These are phyloP conservation scores for Pythium dissimile DNA, from an alignment of 352 stramenopile genomes.

Conservation along the genomic window DNA sequence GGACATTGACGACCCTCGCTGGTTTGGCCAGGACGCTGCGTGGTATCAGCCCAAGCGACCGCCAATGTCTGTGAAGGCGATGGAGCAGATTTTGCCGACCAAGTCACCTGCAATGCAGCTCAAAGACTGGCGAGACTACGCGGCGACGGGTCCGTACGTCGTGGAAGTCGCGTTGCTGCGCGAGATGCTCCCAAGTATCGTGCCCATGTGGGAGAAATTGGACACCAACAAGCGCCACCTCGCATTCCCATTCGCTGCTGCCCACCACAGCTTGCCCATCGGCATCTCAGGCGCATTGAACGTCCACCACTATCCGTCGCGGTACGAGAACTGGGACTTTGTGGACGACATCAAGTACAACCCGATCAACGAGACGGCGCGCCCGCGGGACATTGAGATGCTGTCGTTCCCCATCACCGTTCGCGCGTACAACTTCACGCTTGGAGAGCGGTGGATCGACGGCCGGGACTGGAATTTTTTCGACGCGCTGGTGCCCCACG, in stretches of 20 bases:
- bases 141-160: slow-evolving; percentile 69
- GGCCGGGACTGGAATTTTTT: slow-evolving; percentile 76
- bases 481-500: slow-evolving; percentile 43
- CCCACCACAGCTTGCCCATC: slow-evolving; percentile 47
- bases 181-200: slow-evolving; percentile 43
- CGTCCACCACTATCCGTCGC: slow-evolving; percentile 75
- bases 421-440: slow-evolving; percentile 64
- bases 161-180: slow-evolving; percentile 50
- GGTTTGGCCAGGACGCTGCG: slow-evolving; percentile 72
- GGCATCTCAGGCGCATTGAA: slow-evolving; percentile 71
- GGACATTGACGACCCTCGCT: slow-evolving; percentile 41
- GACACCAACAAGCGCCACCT: slow-evolving; percentile 50
- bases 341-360: slow-evolving; percentile 79
- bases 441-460: slow-evolving; percentile 77
- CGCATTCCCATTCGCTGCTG: slow-evolving; percentile 63
- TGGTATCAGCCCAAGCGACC: slow-evolving; percentile 69
- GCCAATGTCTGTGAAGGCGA: slow-evolving; percentile 35
- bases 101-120: slow-evolving; percentile 41
- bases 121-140: slow-evolving; percentile 69
- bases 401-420: slow-evolving; percentile 75
- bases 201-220: slow-evolving; percentile 53
- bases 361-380: slow-evolving; percentile 44
- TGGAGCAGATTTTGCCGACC: slow-evolving; percentile 33
- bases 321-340: slow-evolving; percentile 88
- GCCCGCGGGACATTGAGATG: slow-evolving; percentile 39